These are phyloP conservation scores for Irpex sp. DNA, from an alignment of 1,284 basidiomycete species.

Conservation along the genomic window DNA sequence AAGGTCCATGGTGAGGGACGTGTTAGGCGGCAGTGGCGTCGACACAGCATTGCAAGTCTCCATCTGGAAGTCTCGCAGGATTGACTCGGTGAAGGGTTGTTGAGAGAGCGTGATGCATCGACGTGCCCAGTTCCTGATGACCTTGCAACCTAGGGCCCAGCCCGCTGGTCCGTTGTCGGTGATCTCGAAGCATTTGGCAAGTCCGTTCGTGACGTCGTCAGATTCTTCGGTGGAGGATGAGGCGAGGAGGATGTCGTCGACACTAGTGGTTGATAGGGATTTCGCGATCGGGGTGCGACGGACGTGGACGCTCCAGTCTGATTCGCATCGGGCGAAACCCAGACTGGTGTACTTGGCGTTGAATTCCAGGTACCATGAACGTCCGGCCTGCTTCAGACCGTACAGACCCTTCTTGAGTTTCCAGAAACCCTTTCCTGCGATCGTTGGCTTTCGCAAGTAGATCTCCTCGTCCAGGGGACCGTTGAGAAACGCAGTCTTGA, in stretches of 20 bases:
- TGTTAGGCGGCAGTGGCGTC: constrained; percentile 18
- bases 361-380: constrained; percentile 24
- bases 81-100: constrained; percentile 23
- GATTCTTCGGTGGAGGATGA: constrained; percentile 9
- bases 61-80: constrained; percentile 25
- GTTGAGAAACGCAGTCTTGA: constrained; percentile 32
- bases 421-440: constrained; percentile 4
- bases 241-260: constrained; percentile 30
- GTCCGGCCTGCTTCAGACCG: constrained; percentile 28
- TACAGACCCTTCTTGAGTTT: constrained; percentile 21
- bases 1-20: constrained; percentile 10
- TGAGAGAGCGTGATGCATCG: constrained; percentile 29
- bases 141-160: constrained; percentile 32
- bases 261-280: background rate
- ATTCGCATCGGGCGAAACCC: background rate
- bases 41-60: constrained; percentile 15
- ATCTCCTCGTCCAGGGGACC: constrained; percentile 29
- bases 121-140: constrained; percentile 23
- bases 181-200: constrained; percentile 25
- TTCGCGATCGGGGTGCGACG: background rate
- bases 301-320: background rate
- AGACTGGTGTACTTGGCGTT: background rate
- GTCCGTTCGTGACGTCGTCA: background rate
- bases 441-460: constrained; percentile 33
- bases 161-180: constrained; percentile 28